Conservation (phyloP, 1,139 yeast species). For the Trichomonascaceae sp. region DNA sequence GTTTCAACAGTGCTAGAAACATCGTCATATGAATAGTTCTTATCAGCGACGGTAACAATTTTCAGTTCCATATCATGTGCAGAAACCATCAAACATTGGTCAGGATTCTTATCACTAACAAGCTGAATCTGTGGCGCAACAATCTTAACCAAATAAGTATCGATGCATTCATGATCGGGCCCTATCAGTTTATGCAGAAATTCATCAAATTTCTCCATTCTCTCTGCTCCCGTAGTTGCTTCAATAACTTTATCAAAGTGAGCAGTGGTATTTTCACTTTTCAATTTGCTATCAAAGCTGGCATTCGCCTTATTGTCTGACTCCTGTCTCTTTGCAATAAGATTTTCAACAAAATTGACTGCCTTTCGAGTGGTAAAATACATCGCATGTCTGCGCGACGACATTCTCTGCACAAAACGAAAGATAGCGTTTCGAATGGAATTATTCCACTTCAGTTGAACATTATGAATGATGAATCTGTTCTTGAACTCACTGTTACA, state of each 20-base stretch:
- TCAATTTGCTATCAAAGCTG: neutral
- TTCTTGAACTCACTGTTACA: constrained; percentile 51
- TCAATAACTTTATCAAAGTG: constrained; percentile 11
- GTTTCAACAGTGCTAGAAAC: constrained; percentile 54
- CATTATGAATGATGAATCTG: constrained; percentile 70
- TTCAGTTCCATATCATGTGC: constrained; percentile 69
- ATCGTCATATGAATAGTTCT: constrained; percentile 42
- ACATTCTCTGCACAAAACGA: constrained; percentile 55
- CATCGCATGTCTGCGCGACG: constrained; percentile 49
- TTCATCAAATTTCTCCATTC: constrained; percentile 45
- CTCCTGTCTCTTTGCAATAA: constrained; percentile 29
- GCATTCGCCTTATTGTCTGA: constrained; percentile 4
- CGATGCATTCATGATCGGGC: constrained; percentile 44
- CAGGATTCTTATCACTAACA: constrained; percentile 57
- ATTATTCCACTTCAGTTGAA: constrained; percentile 77
- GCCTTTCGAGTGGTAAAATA: constrained; percentile 70
- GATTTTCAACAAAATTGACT: constrained; percentile 56
- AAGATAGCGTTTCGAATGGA: constrained; percentile 54
- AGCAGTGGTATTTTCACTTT: neutral
- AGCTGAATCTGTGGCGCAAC: constrained; percentile 84
- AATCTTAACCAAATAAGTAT: constrained; percentile 63
- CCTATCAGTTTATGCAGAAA: constrained; percentile 41
- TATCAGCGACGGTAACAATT: constrained; percentile 51
- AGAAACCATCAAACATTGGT: constrained; percentile 61
- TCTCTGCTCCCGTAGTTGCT: constrained; percentile 20